phyloP scores from a whole-genome alignment of 805 yeast genomes.

The Ogataea zsoltii region DNA sequence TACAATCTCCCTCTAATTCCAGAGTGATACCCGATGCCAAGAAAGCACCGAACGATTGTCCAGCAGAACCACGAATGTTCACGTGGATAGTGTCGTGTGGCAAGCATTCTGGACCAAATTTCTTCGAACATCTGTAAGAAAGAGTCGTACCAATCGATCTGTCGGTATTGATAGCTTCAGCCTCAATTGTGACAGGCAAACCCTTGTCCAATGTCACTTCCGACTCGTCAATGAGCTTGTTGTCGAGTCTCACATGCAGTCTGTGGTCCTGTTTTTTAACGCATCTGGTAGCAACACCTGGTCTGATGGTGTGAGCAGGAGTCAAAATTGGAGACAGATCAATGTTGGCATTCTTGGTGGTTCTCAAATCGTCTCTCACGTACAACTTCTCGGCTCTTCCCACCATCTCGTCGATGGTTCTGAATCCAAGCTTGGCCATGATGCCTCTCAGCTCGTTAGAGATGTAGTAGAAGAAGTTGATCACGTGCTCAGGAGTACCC shows the following conservation, averaged over 20 bases:
- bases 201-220: slow-evolving; percentile 95
- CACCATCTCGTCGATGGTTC: slow-evolving; percentile 96
- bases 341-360: slow-evolving; percentile 86
- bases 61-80: slow-evolving; percentile 89
- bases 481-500: slow-evolving; percentile 98
- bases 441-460: slow-evolving; percentile 88
- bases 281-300: slow-evolving; percentile 93
- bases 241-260: slow-evolving; percentile 89
- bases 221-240: slow-evolving; percentile 93
- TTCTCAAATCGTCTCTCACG: slow-evolving; percentile 82
- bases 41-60: slow-evolving; percentile 98
- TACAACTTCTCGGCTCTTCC: slow-evolving; percentile 91
- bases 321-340: slow-evolving; percentile 93
- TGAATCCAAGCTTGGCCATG: slow-evolving; percentile 94
- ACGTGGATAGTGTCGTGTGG: slow-evolving; percentile 97
- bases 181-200: slow-evolving; percentile 92
- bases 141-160: slow-evolving; percentile 94
- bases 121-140: slow-evolving; percentile 90
- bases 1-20: slow-evolving; percentile 95
- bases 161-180: slow-evolving; percentile 92
- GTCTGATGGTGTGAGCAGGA: slow-evolving; percentile 94
- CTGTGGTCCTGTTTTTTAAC: slow-evolving; percentile 93
- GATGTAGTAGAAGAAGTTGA: slow-evolving; percentile 94
- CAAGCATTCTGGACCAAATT: slow-evolving; percentile 87
- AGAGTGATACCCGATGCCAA: slow-evolving; percentile 94